Base-by-base conservation (phyloP, 208 protist genomes). In the Wallacemonas sp. region DNA sequence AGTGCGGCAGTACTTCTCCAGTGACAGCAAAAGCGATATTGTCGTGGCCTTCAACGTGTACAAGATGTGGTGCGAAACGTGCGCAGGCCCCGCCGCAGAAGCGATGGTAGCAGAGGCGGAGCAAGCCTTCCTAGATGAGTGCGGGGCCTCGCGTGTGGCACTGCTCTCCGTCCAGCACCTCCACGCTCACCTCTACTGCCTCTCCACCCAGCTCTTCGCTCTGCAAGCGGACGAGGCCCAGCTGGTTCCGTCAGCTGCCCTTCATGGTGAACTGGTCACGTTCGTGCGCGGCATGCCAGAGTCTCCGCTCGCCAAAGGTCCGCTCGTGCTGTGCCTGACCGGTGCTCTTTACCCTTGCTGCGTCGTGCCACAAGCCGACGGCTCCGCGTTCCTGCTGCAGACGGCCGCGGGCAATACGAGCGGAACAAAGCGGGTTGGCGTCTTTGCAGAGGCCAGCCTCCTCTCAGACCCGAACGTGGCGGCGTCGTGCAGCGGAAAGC, bases 1-100 rank as follows among this genome's bases (percentile, higher is more conserved):
- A 60, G 85, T 84, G 4, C 79, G 80, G 0, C 69, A 77, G n/a
- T 96, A 88, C 67, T 96, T 94, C 65, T 84, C 90, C 12, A 70
- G 66, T 28, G 75, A 88, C 46, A 80, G 81, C 21, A 53, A 71
- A 17, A 94, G 84, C 59, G 90, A 96, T 64, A 61, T 86, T 6
- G 77, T 84, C 17, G 77, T 71, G 54, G 69, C 66, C 38, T 84
- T 93, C 49, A 68, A 93, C 73, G 78, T 93, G 9, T 94, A 91
- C 62, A 75, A 79, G 58, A 94, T 92, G 85, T 96, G 87, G 86
- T 75, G 79, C 58, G 72, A 56, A 39, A 61, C 80, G 56, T 66
- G 78, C 38, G 28, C 61, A 38, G 24, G 53, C 21, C 28, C 66
- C 31, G n/a, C 5, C 15, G 51, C 0, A 6, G 66, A 55, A 2